Percentiles rank a stretch among this genome's conserved stretches.
Conservation (phyloP, 1,284 basidiomycete genomes). For the Neotropicomus parvogracilis region DNA sequence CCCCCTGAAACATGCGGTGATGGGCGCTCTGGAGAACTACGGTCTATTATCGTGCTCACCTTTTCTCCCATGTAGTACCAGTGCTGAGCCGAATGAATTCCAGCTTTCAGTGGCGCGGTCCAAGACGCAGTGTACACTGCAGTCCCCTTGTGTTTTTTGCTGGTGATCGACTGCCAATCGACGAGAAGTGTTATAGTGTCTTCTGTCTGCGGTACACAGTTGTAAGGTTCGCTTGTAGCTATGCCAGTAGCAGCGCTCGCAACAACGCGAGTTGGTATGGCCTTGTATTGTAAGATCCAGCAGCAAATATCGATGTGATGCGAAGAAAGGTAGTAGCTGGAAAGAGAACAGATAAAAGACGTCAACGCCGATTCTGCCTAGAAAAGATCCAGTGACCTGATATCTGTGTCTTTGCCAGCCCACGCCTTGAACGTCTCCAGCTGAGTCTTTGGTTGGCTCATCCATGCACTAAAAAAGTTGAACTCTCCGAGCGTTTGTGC, state of each 20-base stretch:
- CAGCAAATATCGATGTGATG: slow-evolving; percentile 91
- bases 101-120: slow-evolving; percentile 77
- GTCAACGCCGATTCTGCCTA: neutral
- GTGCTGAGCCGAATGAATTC: slow-evolving; percentile 83
- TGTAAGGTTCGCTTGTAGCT: slow-evolving; percentile 81
- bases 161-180: slow-evolving; percentile 81
- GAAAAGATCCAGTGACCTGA: slow-evolving; percentile 48
- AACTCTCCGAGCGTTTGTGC: slow-evolving; percentile 82
- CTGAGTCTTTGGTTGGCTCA: slow-evolving; percentile 95
- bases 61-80: slow-evolving; percentile 95
- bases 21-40: neutral
- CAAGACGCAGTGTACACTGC: slow-evolving; percentile 91
- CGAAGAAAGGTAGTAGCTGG: slow-evolving; percentile 88
- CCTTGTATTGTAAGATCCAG: slow-evolving; percentile 86
- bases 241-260: slow-evolving; percentile 88
- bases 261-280: slow-evolving; percentile 76
- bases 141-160: slow-evolving; percentile 69
- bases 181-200: slow-evolving; percentile 94
- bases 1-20: slow-evolving; percentile 53
- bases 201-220: slow-evolving; percentile 81
- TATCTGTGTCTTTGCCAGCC: slow-evolving; percentile 92
- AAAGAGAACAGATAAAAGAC: slow-evolving; percentile 6
- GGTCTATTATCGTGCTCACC: slow-evolving; percentile 38
- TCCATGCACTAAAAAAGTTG: slow-evolving; percentile 89
- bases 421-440: slow-evolving; percentile 91